Base-by-base conservation (phyloP, 345 rosid species). In the Eucalyptus sp. region DNA sequence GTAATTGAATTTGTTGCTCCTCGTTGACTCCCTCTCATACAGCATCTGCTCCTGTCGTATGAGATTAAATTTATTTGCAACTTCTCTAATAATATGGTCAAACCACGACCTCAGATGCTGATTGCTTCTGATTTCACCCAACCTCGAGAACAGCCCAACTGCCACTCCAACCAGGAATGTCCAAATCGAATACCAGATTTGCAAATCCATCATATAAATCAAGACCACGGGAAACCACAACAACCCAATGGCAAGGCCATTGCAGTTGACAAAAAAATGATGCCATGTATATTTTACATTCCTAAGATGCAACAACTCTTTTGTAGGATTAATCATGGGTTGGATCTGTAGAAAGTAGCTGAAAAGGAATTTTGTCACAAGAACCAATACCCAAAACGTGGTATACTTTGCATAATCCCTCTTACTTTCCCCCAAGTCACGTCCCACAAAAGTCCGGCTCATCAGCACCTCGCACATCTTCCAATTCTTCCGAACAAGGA, bases 91-190 rank as follows among this genome's bases (percentile, higher is more conserved):
- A 95, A 96, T 93, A 76, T 41, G 84, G 84, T 95, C 97, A 90
- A 96, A 97, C 90, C 99, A 95, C 88, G 93, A 91, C 94, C 96
- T 95, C 92, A 96, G 90, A 86, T 97, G 99, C 87, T 92, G 95
- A 90, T 96, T 94, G 92, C 94, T 95, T 86, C 97, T 94, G 91
- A 97, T 97, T 95, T 96, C 99, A 81, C 99, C 99, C 93, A 97
- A 94, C 90, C 96, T 98, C 62, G 46, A 94, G 87, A 96, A 94
- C 92, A 97, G 90, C 66, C 99, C 99, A 87, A 96, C 98, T 54
- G 91, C 90, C 20, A 96, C 99, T 50, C 99, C 99, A 68, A 94
- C 95, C 84, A 97, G 91, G 10, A 99, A 94, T 46, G 99, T 96
- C 60, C 84, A 97, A 56, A 88, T 86, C n/a, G 93, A 52, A 58